Evolutionary conservation across 257 asterid genomes (phyloP).

Genomic region (Echium plantagineum): DNA sequence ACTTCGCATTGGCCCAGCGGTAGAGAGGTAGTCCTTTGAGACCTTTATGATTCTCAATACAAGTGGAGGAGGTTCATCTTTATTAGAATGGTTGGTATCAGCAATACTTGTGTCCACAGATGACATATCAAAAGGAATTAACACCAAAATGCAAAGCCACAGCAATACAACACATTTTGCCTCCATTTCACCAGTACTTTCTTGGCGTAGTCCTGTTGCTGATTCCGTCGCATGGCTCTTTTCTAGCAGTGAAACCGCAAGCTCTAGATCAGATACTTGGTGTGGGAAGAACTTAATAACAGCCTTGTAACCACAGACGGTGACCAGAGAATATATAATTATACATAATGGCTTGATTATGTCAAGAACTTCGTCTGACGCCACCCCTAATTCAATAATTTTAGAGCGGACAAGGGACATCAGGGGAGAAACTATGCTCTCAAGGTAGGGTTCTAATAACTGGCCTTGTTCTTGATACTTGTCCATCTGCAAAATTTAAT

Average conservation of each 20-base stretch:
- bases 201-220: constrained; percentile 73
- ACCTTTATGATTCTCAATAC: constrained; percentile 57
- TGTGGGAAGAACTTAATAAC: constrained; percentile 94
- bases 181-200: constrained; percentile 99
- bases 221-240: constrained; percentile 52
- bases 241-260: constrained; percentile 80
- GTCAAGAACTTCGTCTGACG: constrained; percentile 50
- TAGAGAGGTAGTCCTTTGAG: constrained; percentile 77
- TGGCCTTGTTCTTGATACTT: constrained; percentile 97
- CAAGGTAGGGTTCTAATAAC: constrained; percentile 87
- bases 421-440: constrained; percentile 72
- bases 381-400: constrained; percentile 52
- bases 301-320: constrained; percentile 92
- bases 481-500: constrained; percentile 58
- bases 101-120: constrained; percentile 82
- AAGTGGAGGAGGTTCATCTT: constrained; percentile 66
- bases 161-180: constrained; percentile 71
- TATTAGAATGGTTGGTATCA: constrained; percentile 16
- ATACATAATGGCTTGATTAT: constrained; percentile 70
- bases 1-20: constrained; percentile 90
- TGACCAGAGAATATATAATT: constrained; percentile 75
- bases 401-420: constrained; percentile 75
- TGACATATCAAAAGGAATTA: constrained; percentile 90
- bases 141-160: constrained; percentile 87
- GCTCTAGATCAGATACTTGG: constrained; percentile 92